These are phyloP conservation scores for Pilobolus umbonatus DNA, from an alignment of 192 early-diverging fungal species.

Conservation along the genomic window DNA sequence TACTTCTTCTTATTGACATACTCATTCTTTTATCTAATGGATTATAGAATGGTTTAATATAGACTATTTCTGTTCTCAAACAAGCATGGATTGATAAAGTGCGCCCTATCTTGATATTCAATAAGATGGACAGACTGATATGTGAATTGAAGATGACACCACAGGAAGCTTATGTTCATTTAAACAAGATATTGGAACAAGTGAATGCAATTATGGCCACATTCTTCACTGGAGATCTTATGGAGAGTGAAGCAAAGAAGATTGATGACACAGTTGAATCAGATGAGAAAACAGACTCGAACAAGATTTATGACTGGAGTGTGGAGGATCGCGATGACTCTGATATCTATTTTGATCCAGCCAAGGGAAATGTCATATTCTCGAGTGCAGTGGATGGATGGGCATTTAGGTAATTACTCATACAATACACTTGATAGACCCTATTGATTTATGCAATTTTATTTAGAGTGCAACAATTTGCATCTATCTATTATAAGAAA, in stretches of 20 bases:
- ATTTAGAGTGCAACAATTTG: conserved; percentile 83
- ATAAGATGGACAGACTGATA: conserved; percentile 96
- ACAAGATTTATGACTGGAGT: conserved; percentile 66
- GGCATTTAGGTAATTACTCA: conserved; percentile 74
- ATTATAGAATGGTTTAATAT: background rate
- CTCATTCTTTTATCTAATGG: background rate
- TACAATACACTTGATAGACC: background rate
- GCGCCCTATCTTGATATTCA: conserved; percentile 88
- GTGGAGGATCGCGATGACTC: conserved; percentile 90
- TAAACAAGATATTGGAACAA: conserved; percentile 94
- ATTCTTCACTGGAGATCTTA: conserved; percentile 84
- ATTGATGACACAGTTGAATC: conserved; percentile 37
- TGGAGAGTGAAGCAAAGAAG: conserved; percentile 73
- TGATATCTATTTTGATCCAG: conserved; percentile 93
- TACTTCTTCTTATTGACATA: conserved; percentile 22
- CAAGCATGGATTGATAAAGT: conserved; percentile 95
- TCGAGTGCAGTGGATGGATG: conserved; percentile 95
- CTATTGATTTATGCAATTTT: background rate
- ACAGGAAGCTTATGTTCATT: conserved; percentile 84
- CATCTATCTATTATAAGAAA: conserved; percentile 83
- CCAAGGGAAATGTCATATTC: conserved; percentile 96
- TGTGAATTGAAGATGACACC: conserved; percentile 91
- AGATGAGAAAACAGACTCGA: conserved; percentile 40
- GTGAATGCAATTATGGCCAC: conserved; percentile 95
- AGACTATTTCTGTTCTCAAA: conserved; percentile 92